A percentile compares a stretch with the other conserved stretches of the same genome.
Conservation (phyloP, 352 stramenopile genomes). For the Bremia lactucae region DNA sequence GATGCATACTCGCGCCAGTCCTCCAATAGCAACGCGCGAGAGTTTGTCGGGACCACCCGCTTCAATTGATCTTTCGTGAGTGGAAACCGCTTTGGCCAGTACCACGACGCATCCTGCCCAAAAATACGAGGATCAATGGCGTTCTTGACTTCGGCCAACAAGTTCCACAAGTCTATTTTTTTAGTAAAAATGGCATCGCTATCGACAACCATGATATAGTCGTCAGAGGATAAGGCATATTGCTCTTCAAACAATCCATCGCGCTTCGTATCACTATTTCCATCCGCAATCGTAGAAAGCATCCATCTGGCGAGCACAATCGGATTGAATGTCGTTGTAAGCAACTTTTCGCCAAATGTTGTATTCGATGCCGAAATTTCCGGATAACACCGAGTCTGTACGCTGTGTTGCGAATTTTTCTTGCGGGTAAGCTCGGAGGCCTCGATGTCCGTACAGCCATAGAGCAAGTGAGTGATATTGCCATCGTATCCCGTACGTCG, state of each 20-base stretch:
- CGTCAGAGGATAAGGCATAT: constrained; percentile 30
- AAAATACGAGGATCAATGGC: constrained; percentile 48
- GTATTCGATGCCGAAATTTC: constrained; percentile 19
- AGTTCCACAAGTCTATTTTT: constrained; percentile 58
- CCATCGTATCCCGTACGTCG: constrained; percentile 38
- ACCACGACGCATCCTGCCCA: constrained; percentile 76
- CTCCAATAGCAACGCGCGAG: constrained; percentile 25
- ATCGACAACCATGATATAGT: constrained; percentile 73
- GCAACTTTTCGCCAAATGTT: constrained; percentile 43
- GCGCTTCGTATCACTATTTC: constrained; percentile 5
- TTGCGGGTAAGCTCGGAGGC: constrained; percentile 26
- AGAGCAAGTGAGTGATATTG: constrained; percentile 62
- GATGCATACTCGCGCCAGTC: constrained; percentile 69
- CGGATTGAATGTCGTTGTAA: constrained; percentile 56
- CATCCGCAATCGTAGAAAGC: constrained; percentile 15
- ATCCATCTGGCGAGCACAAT: constrained; percentile 51
- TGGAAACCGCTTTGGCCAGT: constrained; percentile 43
- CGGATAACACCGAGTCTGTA: constrained; percentile 36
- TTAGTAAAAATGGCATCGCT: constrained; percentile 78
- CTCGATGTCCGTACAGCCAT: constrained; percentile 42
- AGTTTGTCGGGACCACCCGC: constrained; percentile 31
- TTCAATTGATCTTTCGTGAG: constrained; percentile 26
- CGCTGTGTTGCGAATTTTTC: constrained; percentile 40
- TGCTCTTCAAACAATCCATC: constrained; percentile 19
- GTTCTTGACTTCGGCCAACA: constrained; percentile 56